phyloP scores from a whole-genome alignment of 2,329 filamentous ascomycete genomes.

The Mycogone perniciosa region DNA sequence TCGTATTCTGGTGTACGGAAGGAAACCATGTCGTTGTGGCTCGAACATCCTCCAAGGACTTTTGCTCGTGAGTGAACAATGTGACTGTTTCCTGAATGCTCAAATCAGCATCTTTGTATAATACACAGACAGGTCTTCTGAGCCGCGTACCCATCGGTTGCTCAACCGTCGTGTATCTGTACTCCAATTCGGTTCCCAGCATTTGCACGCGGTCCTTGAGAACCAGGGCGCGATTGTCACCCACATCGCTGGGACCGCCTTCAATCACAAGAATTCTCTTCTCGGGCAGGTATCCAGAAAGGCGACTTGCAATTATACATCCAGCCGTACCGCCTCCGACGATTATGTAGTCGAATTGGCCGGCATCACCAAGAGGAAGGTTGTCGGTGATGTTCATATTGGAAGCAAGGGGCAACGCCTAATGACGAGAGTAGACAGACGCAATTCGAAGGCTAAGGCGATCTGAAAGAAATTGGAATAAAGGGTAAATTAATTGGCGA shows the following conservation, averaged over 20 bases:
- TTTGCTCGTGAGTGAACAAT: constrained; percentile 90
- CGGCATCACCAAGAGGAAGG: no score
- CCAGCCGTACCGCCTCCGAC: constrained; percentile 82
- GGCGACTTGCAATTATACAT: constrained; percentile 73
- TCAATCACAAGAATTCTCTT: constrained; percentile 79
- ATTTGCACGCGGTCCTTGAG: constrained; percentile 82
- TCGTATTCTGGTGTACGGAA: constrained; percentile 90
- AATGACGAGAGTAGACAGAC: no score
- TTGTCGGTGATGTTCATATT: no score
- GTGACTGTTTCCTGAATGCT: constrained; percentile 57
- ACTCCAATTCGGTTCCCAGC: constrained; percentile 82
- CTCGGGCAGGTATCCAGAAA: constrained; percentile 76
- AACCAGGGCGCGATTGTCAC: constrained; percentile 78
- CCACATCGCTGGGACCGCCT: constrained; percentile 82
- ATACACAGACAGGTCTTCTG: no score
- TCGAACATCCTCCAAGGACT: constrained; percentile 86
- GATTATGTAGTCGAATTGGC: constrained; percentile 70
- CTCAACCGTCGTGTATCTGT: constrained; percentile 83
- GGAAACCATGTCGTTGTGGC: constrained; percentile 89
- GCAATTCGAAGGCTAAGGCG: no score
- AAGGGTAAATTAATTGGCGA: no score
- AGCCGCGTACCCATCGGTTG: constrained; percentile 63
- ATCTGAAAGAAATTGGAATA: no score
- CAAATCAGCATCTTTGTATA: no score
- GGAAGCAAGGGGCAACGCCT: no score